Evolutionary conservation across 176 grass and related monocot species (phyloP).

Genomic region (Oryza australiensis): DNA sequence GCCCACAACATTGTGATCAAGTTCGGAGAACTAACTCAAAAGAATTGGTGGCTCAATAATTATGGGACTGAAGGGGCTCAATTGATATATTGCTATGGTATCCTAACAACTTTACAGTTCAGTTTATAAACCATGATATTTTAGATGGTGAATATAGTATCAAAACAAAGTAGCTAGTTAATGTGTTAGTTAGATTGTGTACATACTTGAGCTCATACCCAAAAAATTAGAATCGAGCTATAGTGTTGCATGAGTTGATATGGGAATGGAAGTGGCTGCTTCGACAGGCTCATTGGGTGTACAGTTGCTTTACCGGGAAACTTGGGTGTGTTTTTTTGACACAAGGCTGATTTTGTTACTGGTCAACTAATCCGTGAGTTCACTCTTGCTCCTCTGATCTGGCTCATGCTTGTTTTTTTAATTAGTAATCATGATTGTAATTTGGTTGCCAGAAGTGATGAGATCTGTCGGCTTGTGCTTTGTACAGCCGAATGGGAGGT

Average conservation of each 20-base stretch:
- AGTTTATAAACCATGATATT: conserved; percentile 1
- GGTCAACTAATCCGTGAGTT: background rate
- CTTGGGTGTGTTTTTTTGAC: background rate
- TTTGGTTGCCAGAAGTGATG: background rate
- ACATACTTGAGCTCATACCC: background rate
- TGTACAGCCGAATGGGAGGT: background rate
- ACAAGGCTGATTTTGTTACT: too few species aligned
- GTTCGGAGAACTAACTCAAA: conserved; percentile 59
- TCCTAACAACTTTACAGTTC: background rate
- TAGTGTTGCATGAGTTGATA: background rate
- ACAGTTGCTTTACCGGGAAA: background rate
- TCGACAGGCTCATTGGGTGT: background rate
- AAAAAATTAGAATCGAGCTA: background rate
- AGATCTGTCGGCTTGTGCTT: background rate
- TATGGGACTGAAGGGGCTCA: background rate
- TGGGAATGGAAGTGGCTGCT: background rate
- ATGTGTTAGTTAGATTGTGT: background rate
- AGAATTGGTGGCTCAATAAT: conserved; percentile 31
- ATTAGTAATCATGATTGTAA: background rate
- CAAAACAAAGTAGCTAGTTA: background rate
- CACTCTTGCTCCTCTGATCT: background rate
- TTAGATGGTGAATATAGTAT: background rate
- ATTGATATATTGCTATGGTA: background rate
- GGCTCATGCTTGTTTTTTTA: background rate
- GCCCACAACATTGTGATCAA: conserved; percentile 57